These are phyloP conservation scores for Sordaria brevicollis DNA, from an alignment of 495 filamentous ascomycete species.

Conservation along the genomic window DNA sequence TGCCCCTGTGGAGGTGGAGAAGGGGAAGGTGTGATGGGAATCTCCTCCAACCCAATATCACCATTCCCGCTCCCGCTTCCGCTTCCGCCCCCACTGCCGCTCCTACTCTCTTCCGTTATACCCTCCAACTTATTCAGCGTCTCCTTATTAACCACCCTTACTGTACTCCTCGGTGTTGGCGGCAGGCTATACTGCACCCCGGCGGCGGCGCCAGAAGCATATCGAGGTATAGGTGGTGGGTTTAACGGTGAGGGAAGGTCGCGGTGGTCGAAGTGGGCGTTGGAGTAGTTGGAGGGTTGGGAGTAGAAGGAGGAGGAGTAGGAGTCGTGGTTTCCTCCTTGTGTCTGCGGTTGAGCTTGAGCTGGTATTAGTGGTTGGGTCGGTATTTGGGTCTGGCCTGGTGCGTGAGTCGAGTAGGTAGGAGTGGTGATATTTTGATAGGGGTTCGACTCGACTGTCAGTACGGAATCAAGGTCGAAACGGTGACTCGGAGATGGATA, in stretches of 20 bases:
- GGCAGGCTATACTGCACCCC: neutral
- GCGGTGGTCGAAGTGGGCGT: neutral
- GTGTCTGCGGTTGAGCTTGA: neutral
- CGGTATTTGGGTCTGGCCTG: neutral
- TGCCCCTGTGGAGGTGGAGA: neutral
- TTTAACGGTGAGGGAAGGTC: neutral
- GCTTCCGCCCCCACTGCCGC: neutral
- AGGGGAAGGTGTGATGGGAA: neutral
- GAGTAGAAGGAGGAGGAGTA: neutral
- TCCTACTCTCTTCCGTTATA: neutral
- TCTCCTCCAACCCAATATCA: neutral
- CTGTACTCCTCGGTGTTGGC: neutral
- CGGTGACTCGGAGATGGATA: neutral
- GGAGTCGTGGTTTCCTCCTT: neutral
- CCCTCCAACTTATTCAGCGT: neutral
- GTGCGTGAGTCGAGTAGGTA: neutral
- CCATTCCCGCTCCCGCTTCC: too few relatives aligned
- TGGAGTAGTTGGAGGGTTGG: neutral
- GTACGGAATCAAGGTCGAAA: neutral
- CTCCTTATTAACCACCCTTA: neutral
- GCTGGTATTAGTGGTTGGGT: neutral
- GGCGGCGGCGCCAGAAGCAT: neutral
- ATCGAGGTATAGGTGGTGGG: neutral
- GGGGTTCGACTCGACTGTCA: neutral
- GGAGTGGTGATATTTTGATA: too few relatives aligned